Conservation (phyloP, 768 basidiomycete genomes). For the Termitomyces eurrhizus region DNA sequence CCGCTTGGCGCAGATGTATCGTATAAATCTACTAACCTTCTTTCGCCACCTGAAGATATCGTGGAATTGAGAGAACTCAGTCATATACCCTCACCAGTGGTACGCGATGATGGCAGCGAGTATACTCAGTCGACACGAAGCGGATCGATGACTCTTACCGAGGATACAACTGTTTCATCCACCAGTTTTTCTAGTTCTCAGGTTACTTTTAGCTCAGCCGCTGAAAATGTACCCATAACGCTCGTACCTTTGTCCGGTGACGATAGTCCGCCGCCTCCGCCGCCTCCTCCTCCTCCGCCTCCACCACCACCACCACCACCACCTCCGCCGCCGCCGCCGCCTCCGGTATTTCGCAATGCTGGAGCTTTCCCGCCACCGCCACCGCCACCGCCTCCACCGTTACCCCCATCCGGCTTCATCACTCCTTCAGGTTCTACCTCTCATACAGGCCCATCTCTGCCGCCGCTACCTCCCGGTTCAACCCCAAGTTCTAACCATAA, state of each 20-base stretch:
- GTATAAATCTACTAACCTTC: constrained; percentile 38
- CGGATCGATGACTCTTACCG: constrained; percentile 38
- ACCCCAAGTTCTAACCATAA: constrained; percentile 25
- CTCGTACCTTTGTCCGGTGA: constrained; percentile 25
- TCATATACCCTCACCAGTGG: constrained; percentile 39
- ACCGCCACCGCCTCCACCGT: constrained; percentile 33
- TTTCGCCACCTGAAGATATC: constrained; percentile 41
- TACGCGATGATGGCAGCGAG: constrained; percentile 55
- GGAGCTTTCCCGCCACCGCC: constrained; percentile 29
- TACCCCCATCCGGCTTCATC: constrained; percentile 25
- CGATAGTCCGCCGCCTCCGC: background rate
- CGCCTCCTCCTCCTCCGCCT: background rate
- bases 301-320: constrained; percentile 6
- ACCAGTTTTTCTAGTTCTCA: constrained; percentile 42
- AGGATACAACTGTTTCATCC: constrained; percentile 56
- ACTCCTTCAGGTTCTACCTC: constrained; percentile 21
- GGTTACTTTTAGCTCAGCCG: constrained; percentile 42
- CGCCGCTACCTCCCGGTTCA: constrained; percentile 35
- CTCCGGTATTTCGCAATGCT: constrained; percentile 20
- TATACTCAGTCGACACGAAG: constrained; percentile 45
- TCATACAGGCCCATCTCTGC: constrained; percentile 28
- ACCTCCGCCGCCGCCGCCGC: constrained; percentile 16
- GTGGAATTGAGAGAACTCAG: constrained; percentile 40
- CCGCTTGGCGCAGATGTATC: constrained; percentile 35
- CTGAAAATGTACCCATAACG: constrained; percentile 32